phyloP scores from a whole-genome alignment of 73 alveolate genomes.

The Uronychia binucleata region DNA sequence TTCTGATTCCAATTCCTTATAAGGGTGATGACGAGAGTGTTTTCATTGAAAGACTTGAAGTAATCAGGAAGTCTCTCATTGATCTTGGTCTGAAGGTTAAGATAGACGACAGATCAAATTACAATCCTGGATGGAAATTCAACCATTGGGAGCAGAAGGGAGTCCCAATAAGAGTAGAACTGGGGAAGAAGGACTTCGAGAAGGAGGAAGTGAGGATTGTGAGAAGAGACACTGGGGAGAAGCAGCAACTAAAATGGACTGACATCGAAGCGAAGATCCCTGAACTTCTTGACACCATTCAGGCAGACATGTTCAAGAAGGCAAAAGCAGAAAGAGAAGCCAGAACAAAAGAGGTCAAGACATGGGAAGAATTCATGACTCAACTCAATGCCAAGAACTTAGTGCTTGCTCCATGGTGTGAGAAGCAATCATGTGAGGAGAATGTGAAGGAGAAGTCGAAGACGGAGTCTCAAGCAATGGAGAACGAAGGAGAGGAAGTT shows the following conservation, averaged over 20 bases:
- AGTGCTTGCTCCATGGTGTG: constrained; percentile 97
- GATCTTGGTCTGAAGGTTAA: constrained; percentile 82
- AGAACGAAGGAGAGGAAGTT: constrained; percentile 88
- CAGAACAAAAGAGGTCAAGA: constrained; percentile 82
- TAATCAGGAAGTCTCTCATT: constrained; percentile 62
- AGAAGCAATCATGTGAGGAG: constrained; percentile 88
- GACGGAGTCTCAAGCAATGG: constrained; percentile 87
- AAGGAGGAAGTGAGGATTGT: constrained; percentile 72
- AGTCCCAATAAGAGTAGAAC: constrained; percentile 98
- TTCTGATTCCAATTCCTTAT: constrained; percentile 92
- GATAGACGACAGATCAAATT: constrained; percentile 95
- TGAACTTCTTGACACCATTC: constrained; percentile 83
- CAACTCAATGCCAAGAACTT: constrained; percentile 86
- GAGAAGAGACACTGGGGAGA: constrained; percentile 62
- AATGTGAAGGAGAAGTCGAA: constrained; percentile 93
- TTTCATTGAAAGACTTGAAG: constrained; percentile 70
- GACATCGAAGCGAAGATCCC: constrained; percentile 72
- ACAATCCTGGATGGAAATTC: constrained; percentile 99
- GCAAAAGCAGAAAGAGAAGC: constrained; percentile 75
- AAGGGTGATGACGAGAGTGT: constrained; percentile 81
- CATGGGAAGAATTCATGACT: constrained; percentile 93
- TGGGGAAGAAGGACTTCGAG: constrained; percentile 92
- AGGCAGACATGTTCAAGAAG: constrained; percentile 89
- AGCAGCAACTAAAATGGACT: constrained; percentile 57
- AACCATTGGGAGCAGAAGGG: constrained; percentile 99